Base-by-base conservation (phyloP, 345 rosid genomes). In the Syzygium aromaticum region DNA sequence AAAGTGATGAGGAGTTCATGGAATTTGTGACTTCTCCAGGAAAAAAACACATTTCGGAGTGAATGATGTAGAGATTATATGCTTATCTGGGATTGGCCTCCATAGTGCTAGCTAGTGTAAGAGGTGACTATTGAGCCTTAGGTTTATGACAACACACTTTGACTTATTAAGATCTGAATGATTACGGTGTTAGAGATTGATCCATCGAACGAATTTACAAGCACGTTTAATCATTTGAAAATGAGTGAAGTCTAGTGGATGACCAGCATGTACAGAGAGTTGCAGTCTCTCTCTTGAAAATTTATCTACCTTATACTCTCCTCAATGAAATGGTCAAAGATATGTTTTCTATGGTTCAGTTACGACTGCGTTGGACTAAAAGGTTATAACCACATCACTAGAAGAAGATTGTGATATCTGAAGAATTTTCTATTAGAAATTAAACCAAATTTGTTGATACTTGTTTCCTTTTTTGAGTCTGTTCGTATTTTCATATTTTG, bases 1-100 rank as follows among this genome's bases (percentile, higher is more conserved):
- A 89, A 77, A 64, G 43, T 27, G 91, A 92, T 11, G 27, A 77
- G 84, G 92, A 88, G 87, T 51, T 88, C 19, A 33, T 4, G 80
- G 80, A 73, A 73, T 73, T 73, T 19, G 80, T 73, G 40, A 84
- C 28, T 52, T n/a, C 85, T 84, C 25, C 49, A 33, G 25, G 80
- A 33, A 73, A 73, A 33, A 12, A 33, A 33, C 80, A 33, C 25
- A 33, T 73, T 73, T 33, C 25, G 10, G 80, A 8, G 80, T 73
- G 80, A 73, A 73, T 17, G 80, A 8, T 73, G 49, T 11, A 33
- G 80, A 73, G 25, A 9, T 19, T 19, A 10, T 33, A 33, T 8
- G 25, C 49, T 73, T 73, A 19, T 38, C 21, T 73, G 25, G 73
- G 73, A 63, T 63, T n/a, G 73, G 73, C 10, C 73, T 63, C 38